Base-by-base conservation (phyloP, 495 filamentous ascomycete species). In the Corynascus novoguineensis region DNA sequence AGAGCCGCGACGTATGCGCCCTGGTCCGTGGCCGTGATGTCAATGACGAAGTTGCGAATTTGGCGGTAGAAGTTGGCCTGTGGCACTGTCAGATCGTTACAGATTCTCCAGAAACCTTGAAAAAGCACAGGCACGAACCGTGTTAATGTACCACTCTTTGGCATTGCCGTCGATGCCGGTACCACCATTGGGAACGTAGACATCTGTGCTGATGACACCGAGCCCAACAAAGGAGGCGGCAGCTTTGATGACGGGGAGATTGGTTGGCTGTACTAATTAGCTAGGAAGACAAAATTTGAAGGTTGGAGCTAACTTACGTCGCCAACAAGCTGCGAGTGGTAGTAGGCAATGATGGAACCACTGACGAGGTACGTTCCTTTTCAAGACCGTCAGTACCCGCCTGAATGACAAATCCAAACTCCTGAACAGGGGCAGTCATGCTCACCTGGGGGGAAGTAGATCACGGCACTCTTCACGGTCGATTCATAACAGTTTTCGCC, bases 41-140 rank as follows among this genome's bases (percentile, higher is more conserved):
- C 92, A 67, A 97, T 85, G 58, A 88, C 77, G 63, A 97, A 86
- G 75, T 97, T 97, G 69, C 92, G 88, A 60, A 97, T 76, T 63
- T 92, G 87, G 24, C 92, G 88, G 79, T 88, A 95, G 79, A 97
- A 97, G 75, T 95, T 31, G 12, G 32, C 35, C 11, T 32, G n/a
- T n/a, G n/a, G n/a, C n/a, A n/a, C n/a, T n/a, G n/a, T n/a, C n/a
- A n/a, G n/a, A n/a, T n/a, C n/a, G n/a, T n/a, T n/a, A n/a, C n/a
- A n/a, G n/a, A n/a, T n/a, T 40, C 22, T 57, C 50, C 32, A 57
- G 15, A 24, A 50, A 57, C 34, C 45, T 80, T n/a, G n/a, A n/a
- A n/a, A n/a, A n/a, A n/a, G 58, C 80, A 71, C 8, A 47, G 17
- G 25, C 17, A n/a, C 3, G 5, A 8, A 6, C 44, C 35, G 29